Evolutionary conservation across 371 early-diverging fungal genomes (phyloP), one percentile per base, ranked within the genome.

Genomic region (Syncephalastrum sp.): DNA sequence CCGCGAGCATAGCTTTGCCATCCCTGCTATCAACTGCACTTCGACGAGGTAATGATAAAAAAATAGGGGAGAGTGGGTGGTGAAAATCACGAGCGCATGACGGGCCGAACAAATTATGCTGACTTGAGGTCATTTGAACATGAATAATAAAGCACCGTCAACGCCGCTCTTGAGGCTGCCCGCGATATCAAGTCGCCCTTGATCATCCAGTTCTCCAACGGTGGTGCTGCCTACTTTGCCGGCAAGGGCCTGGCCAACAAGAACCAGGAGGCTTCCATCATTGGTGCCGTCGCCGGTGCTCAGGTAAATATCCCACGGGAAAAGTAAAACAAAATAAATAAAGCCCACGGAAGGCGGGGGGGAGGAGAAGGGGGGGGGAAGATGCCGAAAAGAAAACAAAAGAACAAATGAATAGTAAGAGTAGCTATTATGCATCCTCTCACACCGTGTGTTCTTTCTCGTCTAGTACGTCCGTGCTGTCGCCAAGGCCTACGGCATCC

Each of bases 21-120:
- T 94, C 75, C 94, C 95, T 62, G 93, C 95, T 53, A 87, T 94
- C 77, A 94, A 94, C 87, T 92, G 92, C 84, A 94, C 93, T 62
- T 88, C 92, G 54, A 90, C 93, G 47, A 91, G 73, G 77, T 70
- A 73, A 63, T 47, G 3, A 46, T 13, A 21, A 21, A 5, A 50
- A 50, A 50, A 24, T 5, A 5, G 38, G 51, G 2, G 25, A 33
- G 33, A 25, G 24, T 16, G 33, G 51, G 27, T 38, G 51, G 38
- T 51, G 50, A 17, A 50, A 33, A 56, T 47, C 47, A 29, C 47
- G 56, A 29, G 47, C 16, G 38, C 27, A 15, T 38, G 23, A n/a
- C 13, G 53, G 5, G 43, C 19, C 17, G 16, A 41, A 16, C 29
- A 23, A 21, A 10, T 54, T 41, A 16, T 53, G 17, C 54, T 47